Conservation (phyloP, 2,329 filamentous ascomycete species). For the Penicillium capsulatum region DNA sequence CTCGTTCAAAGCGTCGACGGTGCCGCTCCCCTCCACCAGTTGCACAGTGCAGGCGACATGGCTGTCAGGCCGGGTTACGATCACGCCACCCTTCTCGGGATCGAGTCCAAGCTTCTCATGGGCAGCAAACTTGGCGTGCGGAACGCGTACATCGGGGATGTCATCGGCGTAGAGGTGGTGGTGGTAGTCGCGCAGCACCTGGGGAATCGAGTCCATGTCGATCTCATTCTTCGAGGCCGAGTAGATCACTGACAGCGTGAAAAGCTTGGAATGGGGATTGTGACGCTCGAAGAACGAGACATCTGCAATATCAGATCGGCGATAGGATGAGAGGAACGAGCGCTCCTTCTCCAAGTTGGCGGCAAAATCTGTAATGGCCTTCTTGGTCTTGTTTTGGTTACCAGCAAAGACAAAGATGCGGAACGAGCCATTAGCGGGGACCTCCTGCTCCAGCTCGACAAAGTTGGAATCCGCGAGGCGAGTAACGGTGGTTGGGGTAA, state of each 20-base stretch:
- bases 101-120: constrained; percentile 84
- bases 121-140: constrained; percentile 66
- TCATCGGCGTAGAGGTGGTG: constrained; percentile 87
- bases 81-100: constrained; percentile 68
- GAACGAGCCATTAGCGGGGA: constrained; percentile 84
- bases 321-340: constrained; percentile 69
- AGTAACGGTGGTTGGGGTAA: constrained; percentile 76
- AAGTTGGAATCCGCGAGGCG: constrained; percentile 84
- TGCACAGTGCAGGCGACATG: constrained; percentile 75
- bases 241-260: constrained; percentile 73
- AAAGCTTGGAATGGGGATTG: constrained; percentile 80
- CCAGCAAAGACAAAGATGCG: constrained; percentile 85
- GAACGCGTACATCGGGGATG: constrained; percentile 65
- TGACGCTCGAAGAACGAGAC: constrained; percentile 75
- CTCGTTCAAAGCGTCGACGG: constrained; percentile 73
- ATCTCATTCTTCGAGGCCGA: constrained; percentile 63
- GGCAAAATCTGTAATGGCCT: constrained; percentile 67
- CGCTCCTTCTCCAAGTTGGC: constrained; percentile 58
- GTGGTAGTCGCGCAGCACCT: constrained; percentile 67
- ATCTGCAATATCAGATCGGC: constrained; percentile 55
- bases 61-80: constrained; percentile 81
- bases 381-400: constrained; percentile 53
- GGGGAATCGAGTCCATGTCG: constrained; percentile 69
- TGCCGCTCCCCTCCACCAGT: constrained; percentile 71
- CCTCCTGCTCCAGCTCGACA: constrained; percentile 83